These are phyloP conservation scores for Helminthosporium solani DNA, from an alignment of 2,329 filamentous ascomycete species.

Conservation along the genomic window DNA sequence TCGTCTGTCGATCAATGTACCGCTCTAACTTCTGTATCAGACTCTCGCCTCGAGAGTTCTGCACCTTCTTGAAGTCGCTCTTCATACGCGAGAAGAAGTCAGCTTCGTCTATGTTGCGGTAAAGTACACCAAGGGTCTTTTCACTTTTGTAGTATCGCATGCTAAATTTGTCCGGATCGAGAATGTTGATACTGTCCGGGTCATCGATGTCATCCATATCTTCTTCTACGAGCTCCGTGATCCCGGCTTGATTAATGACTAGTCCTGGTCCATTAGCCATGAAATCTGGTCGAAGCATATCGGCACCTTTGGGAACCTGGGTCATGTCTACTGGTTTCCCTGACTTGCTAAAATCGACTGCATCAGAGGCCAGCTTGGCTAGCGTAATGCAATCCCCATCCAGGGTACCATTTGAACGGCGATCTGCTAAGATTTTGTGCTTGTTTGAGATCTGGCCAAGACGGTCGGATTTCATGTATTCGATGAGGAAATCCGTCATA, in stretches of 20 bases:
- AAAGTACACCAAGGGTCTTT: constrained; percentile 69
- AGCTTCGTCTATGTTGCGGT: constrained; percentile 70
- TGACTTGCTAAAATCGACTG: constrained; percentile 35
- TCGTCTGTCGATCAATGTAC: constrained; percentile 43
- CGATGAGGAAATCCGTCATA: constrained; percentile 79
- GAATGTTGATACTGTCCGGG: constrained; percentile 28
- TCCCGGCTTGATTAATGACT: constrained; percentile 36
- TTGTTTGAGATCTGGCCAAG: constrained; percentile 45
- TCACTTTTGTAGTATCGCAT: constrained; percentile 65
- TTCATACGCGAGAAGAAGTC: constrained; percentile 54
- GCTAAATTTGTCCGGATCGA: constrained; percentile 45
- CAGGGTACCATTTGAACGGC: constrained; percentile 28
- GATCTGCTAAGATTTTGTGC: constrained; percentile 47
- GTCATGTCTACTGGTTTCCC: constrained; percentile 21
- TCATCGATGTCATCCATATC: constrained; percentile 36
- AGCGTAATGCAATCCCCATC: constrained; percentile 39
- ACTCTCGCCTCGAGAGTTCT: constrained; percentile 7
- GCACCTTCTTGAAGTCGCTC: constrained; percentile 13
- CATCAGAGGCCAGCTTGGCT: constrained; percentile 41
- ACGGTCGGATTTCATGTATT: constrained; percentile 46
- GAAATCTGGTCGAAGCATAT: constrained; percentile 51
- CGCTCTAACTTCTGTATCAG: constrained; percentile 41
- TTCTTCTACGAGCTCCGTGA: constrained; percentile 23
- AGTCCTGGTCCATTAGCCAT: constrained; percentile 51
- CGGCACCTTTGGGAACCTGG: constrained; percentile 16